phyloP scores from a whole-genome alignment of 208 protist species.

The Polymyxa betae region DNA sequence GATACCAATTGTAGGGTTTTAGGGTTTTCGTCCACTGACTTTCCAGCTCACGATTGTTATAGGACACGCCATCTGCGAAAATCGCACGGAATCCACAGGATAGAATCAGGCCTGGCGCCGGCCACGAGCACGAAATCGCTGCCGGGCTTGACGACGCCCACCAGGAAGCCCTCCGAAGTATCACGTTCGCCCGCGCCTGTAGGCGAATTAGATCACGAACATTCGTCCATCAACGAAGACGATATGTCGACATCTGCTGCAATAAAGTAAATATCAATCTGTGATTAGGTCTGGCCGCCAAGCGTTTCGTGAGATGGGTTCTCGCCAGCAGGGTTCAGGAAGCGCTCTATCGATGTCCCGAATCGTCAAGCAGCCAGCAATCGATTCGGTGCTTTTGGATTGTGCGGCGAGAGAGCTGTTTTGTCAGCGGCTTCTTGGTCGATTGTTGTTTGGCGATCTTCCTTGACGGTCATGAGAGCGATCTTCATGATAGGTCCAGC shows the following conservation, averaged over 20 bases:
- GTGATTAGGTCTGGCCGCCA: no score
- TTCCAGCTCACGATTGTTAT: background rate
- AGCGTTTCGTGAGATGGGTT: no score
- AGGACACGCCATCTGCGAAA: slow-evolving; percentile 19
- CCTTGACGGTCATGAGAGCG: no score
- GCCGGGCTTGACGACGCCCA: background rate
- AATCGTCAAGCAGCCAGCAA: no score
- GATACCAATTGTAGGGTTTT: slow-evolving; percentile 18
- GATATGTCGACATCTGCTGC: background rate
- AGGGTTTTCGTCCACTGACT: no score
- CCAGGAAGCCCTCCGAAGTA: background rate
- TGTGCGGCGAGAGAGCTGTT: no score
- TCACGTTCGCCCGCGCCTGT: background rate
- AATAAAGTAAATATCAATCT: background rate
- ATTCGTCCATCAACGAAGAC: background rate
- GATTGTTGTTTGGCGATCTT: no score
- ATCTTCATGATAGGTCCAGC: no score
- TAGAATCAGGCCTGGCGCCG: background rate
- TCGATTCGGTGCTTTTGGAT: no score
- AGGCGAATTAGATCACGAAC: background rate
- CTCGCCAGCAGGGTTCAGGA: no score
- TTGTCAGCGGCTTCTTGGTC: no score
- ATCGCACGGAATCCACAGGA: background rate
- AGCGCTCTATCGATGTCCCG: no score
- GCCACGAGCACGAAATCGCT: background rate